These are phyloP conservation scores for Pelagophyceae sp. DNA, from an alignment of 352 stramenopile genomes.

Conservation along the genomic window DNA sequence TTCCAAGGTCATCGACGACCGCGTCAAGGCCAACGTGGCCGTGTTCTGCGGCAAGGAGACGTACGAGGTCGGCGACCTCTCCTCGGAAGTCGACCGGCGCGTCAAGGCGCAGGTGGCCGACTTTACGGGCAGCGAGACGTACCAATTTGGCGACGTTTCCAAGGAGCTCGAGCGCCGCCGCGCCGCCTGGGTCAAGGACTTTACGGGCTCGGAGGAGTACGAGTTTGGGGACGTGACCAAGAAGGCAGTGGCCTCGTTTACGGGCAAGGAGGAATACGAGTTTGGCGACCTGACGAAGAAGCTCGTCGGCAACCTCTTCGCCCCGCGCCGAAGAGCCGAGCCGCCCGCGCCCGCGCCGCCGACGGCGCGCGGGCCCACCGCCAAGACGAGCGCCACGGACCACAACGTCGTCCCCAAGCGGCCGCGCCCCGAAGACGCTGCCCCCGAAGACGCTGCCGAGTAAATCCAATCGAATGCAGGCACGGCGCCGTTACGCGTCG, in stretches of 20 bases:
- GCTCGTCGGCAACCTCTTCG: conserved; percentile 49
- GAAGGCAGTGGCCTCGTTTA: conserved; percentile 40
- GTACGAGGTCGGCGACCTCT: conserved; percentile 53
- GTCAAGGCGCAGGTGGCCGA: conserved; percentile 38
- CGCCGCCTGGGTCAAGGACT: conserved; percentile 38
- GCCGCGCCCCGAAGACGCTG: no score
- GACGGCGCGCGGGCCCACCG: neutral
- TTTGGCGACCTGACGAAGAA: conserved; percentile 54
- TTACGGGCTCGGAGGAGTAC: conserved; percentile 45
- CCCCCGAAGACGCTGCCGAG: no score
- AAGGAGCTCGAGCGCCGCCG: conserved; percentile 30
- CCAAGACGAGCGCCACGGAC: neutral
- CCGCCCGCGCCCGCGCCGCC: no score
- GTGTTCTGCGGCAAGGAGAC: conserved; percentile 23
- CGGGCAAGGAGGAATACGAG: conserved; percentile 52
- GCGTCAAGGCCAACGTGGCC: conserved; percentile 35
- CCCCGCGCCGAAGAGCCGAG: neutral
- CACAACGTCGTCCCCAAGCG: neutral
- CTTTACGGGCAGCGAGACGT: conserved; percentile 42
- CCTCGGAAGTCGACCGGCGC: conserved; percentile 40
- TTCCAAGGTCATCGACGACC: conserved; percentile 28
- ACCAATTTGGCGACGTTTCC: conserved; percentile 42
- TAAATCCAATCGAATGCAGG: no score
- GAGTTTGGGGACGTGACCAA: conserved; percentile 51
- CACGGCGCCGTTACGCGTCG: no score